Evolutionary conservation across 345 rosid species (phyloP), one percentile per base, ranked within the genome.

Genomic region (Brassica incana): DNA sequence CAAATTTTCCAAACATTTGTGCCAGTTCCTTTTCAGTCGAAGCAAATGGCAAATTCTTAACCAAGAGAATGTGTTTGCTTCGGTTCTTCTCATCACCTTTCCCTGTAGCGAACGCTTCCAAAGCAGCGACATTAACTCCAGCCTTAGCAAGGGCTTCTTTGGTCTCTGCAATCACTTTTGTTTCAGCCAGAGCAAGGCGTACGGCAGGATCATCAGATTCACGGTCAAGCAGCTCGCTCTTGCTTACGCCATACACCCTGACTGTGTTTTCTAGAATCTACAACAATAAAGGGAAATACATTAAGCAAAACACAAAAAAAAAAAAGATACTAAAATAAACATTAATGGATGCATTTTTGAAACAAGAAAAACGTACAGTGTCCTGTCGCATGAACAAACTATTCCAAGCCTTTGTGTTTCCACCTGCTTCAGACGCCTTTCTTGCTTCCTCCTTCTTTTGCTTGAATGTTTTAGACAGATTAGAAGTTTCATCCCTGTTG

Each of bases 201-300:
- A 93, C 98, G 29, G 96, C 97, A 84, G 91, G 97, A 86, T 93
- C 99, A 86, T 89, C 92, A 56, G 93, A 85, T 79, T 91, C 96
- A 56, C 87, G 88, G 83, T 93, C 97, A 80, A 95, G 97, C 27
- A 95, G 86, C 74, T 95, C 96, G 84, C 98, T 85, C 86, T 95
- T 95, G 80, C 91, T 90, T 54, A 95, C 88, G 30, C 99, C 96
- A 83, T 83, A 88, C 82, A 85, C 88, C 81, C 99, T 86, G 43
- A 91, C 92, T 73, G 93, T 85, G 85, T 91, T 89, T 82, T 91
- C 99, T 74, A 91, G 89, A 71, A 93, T 85, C 99, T 95, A 81
- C n/a, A n/a, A n/a, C n/a, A n/a, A n/a, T n/a, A n/a, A n/a, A n/a
- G n/a, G n/a, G n/a, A n/a, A n/a, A n/a, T n/a, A n/a, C n/a, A n/a